These are phyloP conservation scores for Pestalotiopsis sp. DNA, from an alignment of 2,329 filamentous ascomycete genomes.

Conservation along the genomic window DNA sequence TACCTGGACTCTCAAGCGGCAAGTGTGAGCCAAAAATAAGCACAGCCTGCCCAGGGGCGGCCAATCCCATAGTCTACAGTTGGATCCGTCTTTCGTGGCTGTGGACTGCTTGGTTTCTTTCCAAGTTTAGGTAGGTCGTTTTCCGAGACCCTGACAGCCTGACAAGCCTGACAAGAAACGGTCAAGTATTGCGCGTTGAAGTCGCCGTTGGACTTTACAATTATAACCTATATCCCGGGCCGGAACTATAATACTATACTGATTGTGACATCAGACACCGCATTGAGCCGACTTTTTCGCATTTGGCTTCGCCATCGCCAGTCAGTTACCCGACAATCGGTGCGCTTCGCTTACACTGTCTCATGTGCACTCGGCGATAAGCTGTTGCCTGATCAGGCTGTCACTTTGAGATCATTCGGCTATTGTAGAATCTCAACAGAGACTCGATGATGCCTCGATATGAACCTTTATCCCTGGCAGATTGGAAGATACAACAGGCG, in stretches of 20 bases:
- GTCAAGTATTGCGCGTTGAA: neutral
- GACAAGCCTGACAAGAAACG: neutral
- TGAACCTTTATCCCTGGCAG: no score
- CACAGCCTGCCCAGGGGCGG: neutral
- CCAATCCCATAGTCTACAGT: neutral
- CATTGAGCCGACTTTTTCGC: no score
- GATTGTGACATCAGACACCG: neutral
- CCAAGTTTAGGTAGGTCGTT: neutral
- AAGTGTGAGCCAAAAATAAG: slow-evolving; percentile 10
- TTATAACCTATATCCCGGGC: neutral
- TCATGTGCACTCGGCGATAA: neutral
- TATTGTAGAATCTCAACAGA: neutral
- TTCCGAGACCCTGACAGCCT: neutral
- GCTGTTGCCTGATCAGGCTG: neutral
- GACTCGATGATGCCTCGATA: no score
- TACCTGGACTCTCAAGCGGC: neutral
- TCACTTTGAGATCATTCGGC: neutral
- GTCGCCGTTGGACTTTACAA: slow-evolving; percentile 2
- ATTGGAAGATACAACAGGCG: no score
- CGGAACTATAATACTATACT: neutral
- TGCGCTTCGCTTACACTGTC: neutral
- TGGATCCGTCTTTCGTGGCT: slow-evolving; percentile 6
- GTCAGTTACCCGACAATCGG: neutral
- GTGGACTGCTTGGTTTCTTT: neutral
- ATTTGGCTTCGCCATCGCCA: no score